phyloP scores from a whole-genome alignment of 257 asterid genomes.

The Gentiana dahurica region DNA sequence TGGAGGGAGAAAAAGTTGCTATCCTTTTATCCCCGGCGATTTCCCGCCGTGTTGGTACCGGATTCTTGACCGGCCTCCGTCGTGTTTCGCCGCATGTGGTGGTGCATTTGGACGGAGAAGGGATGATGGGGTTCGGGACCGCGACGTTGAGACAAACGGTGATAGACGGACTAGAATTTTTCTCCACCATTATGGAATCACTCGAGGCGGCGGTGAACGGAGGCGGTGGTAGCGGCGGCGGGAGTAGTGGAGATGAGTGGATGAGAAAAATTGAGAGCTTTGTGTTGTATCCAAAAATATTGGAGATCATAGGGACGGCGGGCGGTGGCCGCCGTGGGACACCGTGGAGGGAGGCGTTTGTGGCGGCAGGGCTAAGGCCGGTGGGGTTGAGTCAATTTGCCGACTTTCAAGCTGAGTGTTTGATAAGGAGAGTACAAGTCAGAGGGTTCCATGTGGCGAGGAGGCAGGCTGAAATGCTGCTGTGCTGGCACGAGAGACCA shows the following conservation, averaged over 20 bases:
- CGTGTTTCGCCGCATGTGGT: conserved; percentile 67
- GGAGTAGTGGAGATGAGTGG: conserved; percentile 39
- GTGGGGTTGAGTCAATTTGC: conserved; percentile 70
- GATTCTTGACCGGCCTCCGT: conserved; percentile 68
- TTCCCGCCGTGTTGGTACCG: conserved; percentile 59
- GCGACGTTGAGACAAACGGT: conserved; percentile 65
- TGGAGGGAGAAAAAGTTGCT: conserved; percentile 67
- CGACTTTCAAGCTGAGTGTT: conserved; percentile 78
- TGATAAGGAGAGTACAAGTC: conserved; percentile 55
- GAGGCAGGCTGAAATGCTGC: conserved; percentile 88
- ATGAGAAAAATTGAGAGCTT: conserved; percentile 55
- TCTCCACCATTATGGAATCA: conserved; percentile 70
- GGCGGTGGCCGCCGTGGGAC: conserved; percentile 34
- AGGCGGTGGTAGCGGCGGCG: conserved; percentile 17
- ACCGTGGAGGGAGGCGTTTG: conserved; percentile 73
- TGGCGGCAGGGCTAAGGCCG: conserved; percentile 69
- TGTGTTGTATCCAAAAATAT: conserved; percentile 64
- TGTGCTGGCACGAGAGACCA: conserved; percentile 91
- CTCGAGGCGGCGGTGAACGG: conserved; percentile 55
- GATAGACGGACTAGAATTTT: conserved; percentile 77
- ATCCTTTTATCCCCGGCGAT: conserved; percentile 61
- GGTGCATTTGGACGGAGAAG: conserved; percentile 79
- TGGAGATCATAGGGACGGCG: conserved; percentile 52
- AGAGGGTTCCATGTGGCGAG: conserved; percentile 87
- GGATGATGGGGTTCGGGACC: conserved; percentile 41